Percentiles rank a stretch among this genome's conserved stretches.
Conservation (phyloP, 2,329 filamentous ascomycete genomes). For the Cordyceps cateniannulata region DNA sequence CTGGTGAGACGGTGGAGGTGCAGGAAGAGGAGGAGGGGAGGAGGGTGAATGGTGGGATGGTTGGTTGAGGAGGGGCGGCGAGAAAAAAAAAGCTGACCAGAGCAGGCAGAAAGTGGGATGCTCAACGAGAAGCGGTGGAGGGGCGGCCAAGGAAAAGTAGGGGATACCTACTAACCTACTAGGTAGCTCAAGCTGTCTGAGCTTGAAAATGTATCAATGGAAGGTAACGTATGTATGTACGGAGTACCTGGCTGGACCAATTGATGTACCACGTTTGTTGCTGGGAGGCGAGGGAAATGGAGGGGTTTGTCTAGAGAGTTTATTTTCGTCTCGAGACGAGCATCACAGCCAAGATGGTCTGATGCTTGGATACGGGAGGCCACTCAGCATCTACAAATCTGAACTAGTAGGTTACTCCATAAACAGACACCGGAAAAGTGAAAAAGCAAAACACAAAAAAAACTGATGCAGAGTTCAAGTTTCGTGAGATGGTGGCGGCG, state of each 20-base stretch:
- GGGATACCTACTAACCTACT: too few relatives aligned
- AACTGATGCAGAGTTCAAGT: background rate
- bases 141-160: background rate
- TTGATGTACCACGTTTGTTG: conserved; percentile 7
- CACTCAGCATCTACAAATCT: too few relatives aligned
- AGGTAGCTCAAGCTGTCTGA: background rate
- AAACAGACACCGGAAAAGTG: background rate
- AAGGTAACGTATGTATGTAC: background rate
- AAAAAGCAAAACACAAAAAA: background rate
- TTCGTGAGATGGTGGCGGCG: conserved; percentile 8
- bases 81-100: background rate
- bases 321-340: too few relatives aligned
- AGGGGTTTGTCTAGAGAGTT: background rate
- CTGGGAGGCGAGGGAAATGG: background rate
- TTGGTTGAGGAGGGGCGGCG: conserved; percentile 12
- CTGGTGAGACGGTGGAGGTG: conserved; percentile 2
- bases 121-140: conserved; percentile 1
- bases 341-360: too few relatives aligned
- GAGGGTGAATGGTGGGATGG: conserved; percentile 3
- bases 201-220: too few relatives aligned
- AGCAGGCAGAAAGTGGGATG: conserved; percentile 1
- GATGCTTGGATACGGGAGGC: too few relatives aligned
- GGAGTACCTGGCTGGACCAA: background rate
- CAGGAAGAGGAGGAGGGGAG: background rate
- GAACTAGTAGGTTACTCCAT: too few relatives aligned